phyloP scores from a whole-genome alignment of 768 basidiomycete species.

The Leccinum barrowsii region DNA sequence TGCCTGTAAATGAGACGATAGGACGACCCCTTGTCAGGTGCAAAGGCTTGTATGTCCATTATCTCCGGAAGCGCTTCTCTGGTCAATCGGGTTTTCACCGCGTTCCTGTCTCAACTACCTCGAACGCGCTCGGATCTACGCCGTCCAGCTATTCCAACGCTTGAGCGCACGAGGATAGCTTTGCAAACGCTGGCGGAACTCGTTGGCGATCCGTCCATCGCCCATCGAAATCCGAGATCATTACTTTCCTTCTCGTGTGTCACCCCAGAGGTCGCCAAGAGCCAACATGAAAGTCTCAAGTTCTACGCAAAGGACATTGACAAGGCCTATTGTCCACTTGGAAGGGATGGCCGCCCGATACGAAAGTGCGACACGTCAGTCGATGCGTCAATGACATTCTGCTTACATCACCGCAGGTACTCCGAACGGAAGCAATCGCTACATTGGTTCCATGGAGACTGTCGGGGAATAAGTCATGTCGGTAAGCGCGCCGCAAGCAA shows the following conservation, averaged over 20 bases:
- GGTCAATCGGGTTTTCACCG: constrained; percentile 58
- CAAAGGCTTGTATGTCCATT: constrained; percentile 51
- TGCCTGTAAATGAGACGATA: neutral
- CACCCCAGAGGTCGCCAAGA: constrained; percentile 45
- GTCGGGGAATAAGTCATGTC: constrained; percentile 53
- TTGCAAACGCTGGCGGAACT: constrained; percentile 51
- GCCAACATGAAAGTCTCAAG: constrained; percentile 47
- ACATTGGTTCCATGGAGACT: constrained; percentile 64
- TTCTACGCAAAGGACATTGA: constrained; percentile 44
- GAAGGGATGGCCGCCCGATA: constrained; percentile 53
- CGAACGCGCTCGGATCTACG: constrained; percentile 46
- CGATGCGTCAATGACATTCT: neutral
- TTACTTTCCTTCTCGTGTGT: constrained; percentile 68
- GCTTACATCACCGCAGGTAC: constrained; percentile 37
- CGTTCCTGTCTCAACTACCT: constrained; percentile 58
- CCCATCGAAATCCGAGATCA: constrained; percentile 51
- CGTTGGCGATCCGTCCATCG: constrained; percentile 42
- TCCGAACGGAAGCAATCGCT: constrained; percentile 50
- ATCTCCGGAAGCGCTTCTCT: constrained; percentile 55
- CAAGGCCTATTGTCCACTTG: constrained; percentile 53
- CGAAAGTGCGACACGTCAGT: constrained; percentile 47
- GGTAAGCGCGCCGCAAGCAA: constrained; percentile 33
- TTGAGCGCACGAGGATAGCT: constrained; percentile 54
- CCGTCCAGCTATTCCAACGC: constrained; percentile 31
- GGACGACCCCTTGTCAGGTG: constrained; percentile 38